A percentile compares a stretch with the other conserved stretches of the same genome.
phyloP scores from a whole-genome alignment of 139 green algal genomes.

The Volvox reticuliferus region DNA sequence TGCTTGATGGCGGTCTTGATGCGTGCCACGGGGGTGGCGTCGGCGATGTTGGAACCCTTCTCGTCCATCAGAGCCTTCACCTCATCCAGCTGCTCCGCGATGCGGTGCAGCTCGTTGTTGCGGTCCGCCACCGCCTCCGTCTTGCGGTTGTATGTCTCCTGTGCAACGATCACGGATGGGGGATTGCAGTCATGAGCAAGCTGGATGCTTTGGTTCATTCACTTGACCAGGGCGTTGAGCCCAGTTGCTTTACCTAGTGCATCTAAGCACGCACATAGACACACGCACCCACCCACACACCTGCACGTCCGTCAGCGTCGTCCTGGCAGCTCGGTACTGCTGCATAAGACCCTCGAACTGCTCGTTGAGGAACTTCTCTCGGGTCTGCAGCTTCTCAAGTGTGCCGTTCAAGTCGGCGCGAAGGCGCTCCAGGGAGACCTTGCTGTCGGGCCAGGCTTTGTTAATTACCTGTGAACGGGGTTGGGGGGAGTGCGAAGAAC shows the following conservation, averaged over 20 bases:
- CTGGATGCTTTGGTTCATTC: no score
- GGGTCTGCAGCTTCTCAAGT: slow-evolving; percentile 79
- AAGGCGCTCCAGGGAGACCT: slow-evolving; percentile 64
- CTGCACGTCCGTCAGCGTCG: slow-evolving; percentile 66
- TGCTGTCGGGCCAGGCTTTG: slow-evolving; percentile 62
- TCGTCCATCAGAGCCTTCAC: slow-evolving; percentile 77
- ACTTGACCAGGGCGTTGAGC: no score
- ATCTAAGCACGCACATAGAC: no score
- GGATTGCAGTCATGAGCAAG: no score
- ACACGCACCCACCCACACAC: background rate
- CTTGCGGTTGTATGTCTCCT: slow-evolving; percentile 65
- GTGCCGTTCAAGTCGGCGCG: slow-evolving; percentile 60
- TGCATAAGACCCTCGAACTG: slow-evolving; percentile 75
- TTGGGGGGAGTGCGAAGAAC: no score
- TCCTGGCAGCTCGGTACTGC: slow-evolving; percentile 68
- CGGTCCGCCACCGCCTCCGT: slow-evolving; percentile 76
- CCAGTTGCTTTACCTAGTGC: no score
- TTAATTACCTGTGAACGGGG: slow-evolving; percentile 52
- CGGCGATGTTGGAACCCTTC: slow-evolving; percentile 80
- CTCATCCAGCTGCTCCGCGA: slow-evolving; percentile 76
- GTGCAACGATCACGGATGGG: background rate
- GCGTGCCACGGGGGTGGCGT: slow-evolving; percentile 80
- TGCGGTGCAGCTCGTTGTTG: slow-evolving; percentile 78
- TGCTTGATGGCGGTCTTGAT: slow-evolving; percentile 82
- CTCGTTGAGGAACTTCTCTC: slow-evolving; percentile 81